Base-by-base conservation (phyloP, 371 early-diverging fungal species). In the Mucor mucedo region DNA sequence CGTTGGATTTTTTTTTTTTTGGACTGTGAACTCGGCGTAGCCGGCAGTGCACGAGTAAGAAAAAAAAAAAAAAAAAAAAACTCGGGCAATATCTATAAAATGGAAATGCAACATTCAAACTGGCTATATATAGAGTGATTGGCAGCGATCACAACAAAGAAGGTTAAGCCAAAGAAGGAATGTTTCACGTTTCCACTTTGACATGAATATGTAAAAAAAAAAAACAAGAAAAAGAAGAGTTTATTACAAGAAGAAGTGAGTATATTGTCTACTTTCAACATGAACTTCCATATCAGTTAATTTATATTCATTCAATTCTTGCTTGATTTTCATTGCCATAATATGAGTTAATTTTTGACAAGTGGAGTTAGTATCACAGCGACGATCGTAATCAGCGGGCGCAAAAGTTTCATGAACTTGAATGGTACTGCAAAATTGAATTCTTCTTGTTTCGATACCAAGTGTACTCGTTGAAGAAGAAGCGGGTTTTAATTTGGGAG, bases 241-340 rank as follows among this genome's bases (percentile, higher is more conserved):
- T 50, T 50, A 54, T 79, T 84, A 89, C 60, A 83, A 67, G 67
- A 92, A 89, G 68, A 87, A 89, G 62, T 91, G 92, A 41, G 92
- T 91, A 66, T 89, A 85, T 52, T 79, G 69, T 27, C 85, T 86
- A 56, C 91, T 90, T 29, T 90, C 88, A 48, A 84, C 80, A 69
- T 92, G 91, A 16, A 92, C 88, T 35, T 77, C 78, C 91, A 92
- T 90, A 60, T 91, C 91, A 45, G 82, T 77, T 39, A 87, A 63
- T 77, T 92, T 92, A 73, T 82, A 92, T 66, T 90, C 85, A 69
- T 92, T 92, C 63, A 92, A 69, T 63, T 92, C 92, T 65, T 86
- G 79, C 62, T 91, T 91, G 75, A 92, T 90, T 67, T 82, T 80
- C 73, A 87, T 82, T n/a, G 91, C 89, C 50, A 89, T 74, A 16